A percentile compares a stretch with the other conserved stretches of the same genome.
phyloP scores from a whole-genome alignment of 805 yeast species.

The Millerozyma miso region DNA sequence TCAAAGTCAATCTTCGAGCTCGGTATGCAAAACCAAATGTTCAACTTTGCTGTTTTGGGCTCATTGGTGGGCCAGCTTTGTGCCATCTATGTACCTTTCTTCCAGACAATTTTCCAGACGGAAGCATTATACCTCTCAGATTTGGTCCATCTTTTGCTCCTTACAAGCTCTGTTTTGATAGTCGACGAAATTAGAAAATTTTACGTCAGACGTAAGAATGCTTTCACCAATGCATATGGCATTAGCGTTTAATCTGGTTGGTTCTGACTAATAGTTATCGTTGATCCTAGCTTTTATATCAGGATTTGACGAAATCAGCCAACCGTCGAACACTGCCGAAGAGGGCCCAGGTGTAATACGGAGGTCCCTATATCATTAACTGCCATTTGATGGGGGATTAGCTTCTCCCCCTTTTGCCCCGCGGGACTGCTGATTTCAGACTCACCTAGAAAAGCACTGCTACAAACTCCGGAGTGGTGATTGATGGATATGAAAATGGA shows the following conservation, averaged over 20 bases:
- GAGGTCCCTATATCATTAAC: too few species aligned
- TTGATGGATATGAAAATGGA: neutral
- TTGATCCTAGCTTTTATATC: too few species aligned
- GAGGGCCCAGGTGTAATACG: too few species aligned
- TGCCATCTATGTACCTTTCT: conserved; percentile 90
- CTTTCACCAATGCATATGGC: conserved; percentile 10
- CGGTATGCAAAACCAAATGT: conserved; percentile 83
- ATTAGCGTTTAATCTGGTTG: neutral
- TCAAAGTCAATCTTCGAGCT: conserved; percentile 78
- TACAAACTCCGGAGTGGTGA: neutral
- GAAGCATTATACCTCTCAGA: conserved; percentile 79
- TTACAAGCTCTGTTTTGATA: conserved; percentile 79
- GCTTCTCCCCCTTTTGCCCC: too few species aligned
- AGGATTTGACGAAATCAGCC: too few species aligned
- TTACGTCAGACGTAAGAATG: conserved; percentile 19
- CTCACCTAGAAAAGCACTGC: too few species aligned
- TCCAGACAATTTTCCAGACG: conserved; percentile 90
- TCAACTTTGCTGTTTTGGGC: conserved; percentile 86
- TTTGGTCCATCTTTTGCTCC: conserved; percentile 51
- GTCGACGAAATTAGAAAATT: conserved; percentile 80
- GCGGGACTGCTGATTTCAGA: too few species aligned
- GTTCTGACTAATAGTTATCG: too few species aligned
- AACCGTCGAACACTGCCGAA: too few species aligned
- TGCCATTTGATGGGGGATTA: too few species aligned
- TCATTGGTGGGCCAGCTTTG: conserved; percentile 87